Evolutionary conservation across 2,329 filamentous ascomycete species (phyloP).

Genomic region (Metarhizium guizhouense): DNA sequence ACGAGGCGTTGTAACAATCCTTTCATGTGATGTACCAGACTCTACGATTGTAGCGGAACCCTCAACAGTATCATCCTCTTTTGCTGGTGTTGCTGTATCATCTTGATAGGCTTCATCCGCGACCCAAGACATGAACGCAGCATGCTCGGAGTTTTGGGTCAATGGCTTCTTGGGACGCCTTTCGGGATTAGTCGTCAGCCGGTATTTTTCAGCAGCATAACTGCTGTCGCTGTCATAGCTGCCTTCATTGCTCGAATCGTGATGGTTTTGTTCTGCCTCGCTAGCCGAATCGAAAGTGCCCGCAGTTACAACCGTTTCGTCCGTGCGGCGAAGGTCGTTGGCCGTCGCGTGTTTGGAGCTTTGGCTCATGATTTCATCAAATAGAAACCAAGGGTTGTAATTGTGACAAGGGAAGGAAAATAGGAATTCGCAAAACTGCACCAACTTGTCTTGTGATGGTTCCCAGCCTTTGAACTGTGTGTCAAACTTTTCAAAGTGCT

Average conservation of each 20-base stretch:
- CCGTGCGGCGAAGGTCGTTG: background rate
- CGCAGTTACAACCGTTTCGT: background rate
- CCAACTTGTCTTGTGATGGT: too few species aligned
- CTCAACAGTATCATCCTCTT: background rate
- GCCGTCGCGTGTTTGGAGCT: background rate
- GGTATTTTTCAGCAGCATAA: background rate
- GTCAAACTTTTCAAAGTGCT: too few species aligned
- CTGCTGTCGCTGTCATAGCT: background rate
- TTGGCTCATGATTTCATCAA: background rate
- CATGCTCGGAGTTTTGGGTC: background rate
- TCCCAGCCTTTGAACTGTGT: too few species aligned
- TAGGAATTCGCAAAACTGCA: too few species aligned
- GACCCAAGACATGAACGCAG: conserved; percentile 9
- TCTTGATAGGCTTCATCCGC: background rate
- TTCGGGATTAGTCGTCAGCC: background rate
- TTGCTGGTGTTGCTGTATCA: background rate
- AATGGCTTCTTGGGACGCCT: background rate
- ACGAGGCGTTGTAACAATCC: conserved; percentile 66
- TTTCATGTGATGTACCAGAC: background rate
- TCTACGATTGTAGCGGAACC: background rate
- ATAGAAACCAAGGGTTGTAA: background rate
- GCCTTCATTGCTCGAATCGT: background rate
- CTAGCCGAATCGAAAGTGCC: background rate
- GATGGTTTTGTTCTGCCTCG: background rate
- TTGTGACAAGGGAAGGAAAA: background rate